phyloP scores from a whole-genome alignment of 1,284 basidiomycete genomes.

The Cystobasidium sp. region DNA sequence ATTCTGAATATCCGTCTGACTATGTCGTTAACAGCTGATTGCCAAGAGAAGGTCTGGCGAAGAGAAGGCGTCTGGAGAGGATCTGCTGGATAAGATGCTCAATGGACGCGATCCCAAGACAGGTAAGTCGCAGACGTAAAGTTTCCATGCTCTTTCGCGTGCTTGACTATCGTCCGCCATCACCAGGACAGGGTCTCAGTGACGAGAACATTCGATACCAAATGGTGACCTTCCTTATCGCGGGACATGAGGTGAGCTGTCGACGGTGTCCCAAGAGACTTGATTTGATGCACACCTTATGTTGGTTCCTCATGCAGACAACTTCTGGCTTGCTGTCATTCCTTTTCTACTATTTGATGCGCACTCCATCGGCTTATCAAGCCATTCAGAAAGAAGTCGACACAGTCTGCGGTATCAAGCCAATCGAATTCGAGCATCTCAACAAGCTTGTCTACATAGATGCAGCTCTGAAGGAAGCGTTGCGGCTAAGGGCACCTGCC shows the following conservation, averaged over 20 bases:
- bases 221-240: conserved; percentile 6
- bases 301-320: background rate
- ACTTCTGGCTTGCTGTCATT: conserved; percentile 11
- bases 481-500: background rate
- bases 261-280: background rate
- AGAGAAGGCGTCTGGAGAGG: background rate
- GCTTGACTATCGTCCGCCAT: background rate
- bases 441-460: conserved; percentile 1
- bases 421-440: conserved; percentile 4
- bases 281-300: background rate
- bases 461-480: conserved; percentile 3
- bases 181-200: background rate
- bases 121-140: background rate
- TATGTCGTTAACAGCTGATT: background rate
- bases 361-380: background rate
- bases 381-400: conserved; percentile 4
- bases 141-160: background rate
- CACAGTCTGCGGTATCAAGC: background rate
- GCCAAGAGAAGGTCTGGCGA: background rate
- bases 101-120: background rate
- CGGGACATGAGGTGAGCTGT: background rate
- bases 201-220: conserved; percentile 1
- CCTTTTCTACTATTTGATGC: conserved; percentile 19
- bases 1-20: background rate
- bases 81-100: conserved; percentile 5